Evolutionary conservation across 805 yeast genomes (phyloP).

Genomic region (Schwanniomyces pseudopolymorphus): DNA sequence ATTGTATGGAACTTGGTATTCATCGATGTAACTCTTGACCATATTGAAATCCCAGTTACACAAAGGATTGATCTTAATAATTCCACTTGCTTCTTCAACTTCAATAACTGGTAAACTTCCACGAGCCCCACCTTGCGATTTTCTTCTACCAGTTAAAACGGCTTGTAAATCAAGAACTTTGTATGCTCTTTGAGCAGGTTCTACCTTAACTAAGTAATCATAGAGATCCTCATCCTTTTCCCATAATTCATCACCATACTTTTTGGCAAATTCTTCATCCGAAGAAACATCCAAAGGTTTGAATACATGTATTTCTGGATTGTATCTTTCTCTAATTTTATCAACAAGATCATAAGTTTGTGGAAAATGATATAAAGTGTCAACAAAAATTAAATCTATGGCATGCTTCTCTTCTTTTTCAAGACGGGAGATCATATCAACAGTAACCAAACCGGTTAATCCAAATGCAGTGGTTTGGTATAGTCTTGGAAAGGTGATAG

Average conservation of each 20-base stretch:
- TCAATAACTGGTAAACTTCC: constrained; percentile 72
- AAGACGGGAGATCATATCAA: constrained; percentile 73
- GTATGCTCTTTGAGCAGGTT: constrained; percentile 87
- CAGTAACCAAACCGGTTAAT: constrained; percentile 82
- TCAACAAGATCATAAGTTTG: constrained; percentile 80
- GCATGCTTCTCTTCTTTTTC: constrained; percentile 26
- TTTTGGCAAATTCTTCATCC: constrained; percentile 61
- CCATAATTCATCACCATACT: constrained; percentile 82
- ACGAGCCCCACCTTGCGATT: constrained; percentile 87
- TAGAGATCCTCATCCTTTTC: constrained; percentile 76
- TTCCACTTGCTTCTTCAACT: constrained; percentile 64
- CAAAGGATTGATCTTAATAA: constrained; percentile 86
- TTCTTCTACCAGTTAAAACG: constrained; percentile 88
- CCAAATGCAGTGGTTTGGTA: constrained; percentile 96
- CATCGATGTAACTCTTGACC: constrained; percentile 68
- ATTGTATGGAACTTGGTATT: constrained; percentile 79
- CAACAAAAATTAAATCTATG: constrained; percentile 79
- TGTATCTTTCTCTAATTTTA: constrained; percentile 54
- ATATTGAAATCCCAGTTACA: constrained; percentile 77
- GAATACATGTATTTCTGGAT: constrained; percentile 59
- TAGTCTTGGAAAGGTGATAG: constrained; percentile 76
- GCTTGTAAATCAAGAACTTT: constrained; percentile 70
- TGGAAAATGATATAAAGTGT: constrained; percentile 92
- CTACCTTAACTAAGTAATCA: constrained; percentile 87
- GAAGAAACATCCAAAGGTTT: constrained; percentile 58